A percentile compares a stretch with the other conserved stretches of the same genome.
Conservation (phyloP, 2,329 filamentous ascomycete genomes). For the Microcera coccophila region DNA sequence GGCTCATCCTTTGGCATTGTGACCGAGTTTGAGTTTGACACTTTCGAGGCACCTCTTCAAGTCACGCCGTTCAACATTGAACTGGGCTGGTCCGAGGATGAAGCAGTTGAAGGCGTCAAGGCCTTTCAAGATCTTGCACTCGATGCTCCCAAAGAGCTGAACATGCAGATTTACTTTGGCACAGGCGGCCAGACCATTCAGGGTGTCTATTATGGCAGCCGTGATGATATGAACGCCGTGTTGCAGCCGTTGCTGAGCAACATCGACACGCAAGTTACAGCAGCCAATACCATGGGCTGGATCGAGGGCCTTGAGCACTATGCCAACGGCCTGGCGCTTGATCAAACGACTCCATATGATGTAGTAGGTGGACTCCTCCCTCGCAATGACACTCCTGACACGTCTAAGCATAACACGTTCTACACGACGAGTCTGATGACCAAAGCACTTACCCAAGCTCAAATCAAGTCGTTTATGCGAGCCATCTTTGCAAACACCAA, state of each 20-base stretch:
- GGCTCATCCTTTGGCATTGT: slow-evolving; percentile 32
- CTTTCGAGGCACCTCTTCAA: slow-evolving; percentile 20
- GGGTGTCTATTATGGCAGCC: slow-evolving; percentile 28
- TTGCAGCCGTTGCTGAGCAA: slow-evolving; percentile 20
- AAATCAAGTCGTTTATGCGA: slow-evolving; percentile 20
- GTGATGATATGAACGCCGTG: slow-evolving; percentile 10
- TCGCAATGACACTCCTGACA: slow-evolving; percentile 1
- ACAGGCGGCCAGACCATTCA: slow-evolving; percentile 20
- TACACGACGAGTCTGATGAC: slow-evolving; percentile 32
- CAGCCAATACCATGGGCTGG: slow-evolving; percentile 22
- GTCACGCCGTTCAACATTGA: slow-evolving; percentile 22
- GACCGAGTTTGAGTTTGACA: slow-evolving; percentile 27
- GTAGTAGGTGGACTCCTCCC: slow-evolving; percentile 11
- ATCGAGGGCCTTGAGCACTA: slow-evolving; percentile 23
- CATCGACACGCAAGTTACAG: slow-evolving; percentile 8
- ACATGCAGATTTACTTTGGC: slow-evolving; percentile 26
- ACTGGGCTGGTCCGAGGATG: slow-evolving; percentile 14
- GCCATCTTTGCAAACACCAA: slow-evolving; percentile 19
- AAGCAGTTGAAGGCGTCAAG: slow-evolving; percentile 19
- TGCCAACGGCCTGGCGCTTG: slow-evolving; percentile 15
- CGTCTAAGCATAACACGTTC: slow-evolving; percentile 24
- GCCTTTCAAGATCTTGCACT: slow-evolving; percentile 25
- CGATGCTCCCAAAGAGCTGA: slow-evolving; percentile 25
- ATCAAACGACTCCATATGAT: slow-evolving; percentile 25
- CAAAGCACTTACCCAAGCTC: slow-evolving; percentile 17